These are phyloP conservation scores for Mastigamoeba balamuthi DNA, from an alignment of 78 protist genomes.

Conservation along the genomic window DNA sequence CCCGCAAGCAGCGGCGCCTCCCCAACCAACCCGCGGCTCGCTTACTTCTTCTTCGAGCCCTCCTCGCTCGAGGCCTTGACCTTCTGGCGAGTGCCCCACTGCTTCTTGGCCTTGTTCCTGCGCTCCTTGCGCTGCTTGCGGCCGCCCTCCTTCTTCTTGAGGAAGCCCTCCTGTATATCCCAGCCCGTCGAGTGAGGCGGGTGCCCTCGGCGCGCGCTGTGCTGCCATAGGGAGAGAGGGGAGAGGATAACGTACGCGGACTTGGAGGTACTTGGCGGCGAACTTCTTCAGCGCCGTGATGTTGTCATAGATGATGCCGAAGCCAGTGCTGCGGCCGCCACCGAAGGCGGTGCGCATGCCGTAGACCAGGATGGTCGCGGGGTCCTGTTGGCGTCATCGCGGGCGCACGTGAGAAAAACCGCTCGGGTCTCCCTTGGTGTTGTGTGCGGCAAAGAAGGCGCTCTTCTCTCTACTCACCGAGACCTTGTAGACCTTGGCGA, in stretches of 20 bases:
- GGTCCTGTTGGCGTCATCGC: too few relatives aligned
- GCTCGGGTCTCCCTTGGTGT: too few relatives aligned
- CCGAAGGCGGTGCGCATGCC: conserved; percentile 93
- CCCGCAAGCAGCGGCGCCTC: too few relatives aligned
- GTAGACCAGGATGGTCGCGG: conserved; percentile 61
- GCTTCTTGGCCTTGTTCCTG: not conserved
- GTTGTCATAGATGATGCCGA: conserved; percentile 91
- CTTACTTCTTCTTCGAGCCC: not conserved
- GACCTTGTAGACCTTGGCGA: conserved; percentile 86
- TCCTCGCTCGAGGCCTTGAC: not conserved
- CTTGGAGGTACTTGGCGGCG: conserved; percentile 88
- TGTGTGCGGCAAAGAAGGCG: too few relatives aligned
- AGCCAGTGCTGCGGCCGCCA: conserved; percentile 93
- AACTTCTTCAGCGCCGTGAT: conserved; percentile 65
- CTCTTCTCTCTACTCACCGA: too few relatives aligned
- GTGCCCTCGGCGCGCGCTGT: too few relatives aligned
- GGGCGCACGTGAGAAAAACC: too few relatives aligned
- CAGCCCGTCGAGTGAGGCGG: too few relatives aligned
- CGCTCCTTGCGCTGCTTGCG: not conserved
- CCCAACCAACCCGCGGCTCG: too few relatives aligned
- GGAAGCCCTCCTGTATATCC: too few relatives aligned
- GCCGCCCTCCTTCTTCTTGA: not conserved
- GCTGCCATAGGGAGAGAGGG: too few relatives aligned
- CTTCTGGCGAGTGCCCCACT: not conserved
- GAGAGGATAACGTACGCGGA: too few relatives aligned